phyloP scores from a whole-genome alignment of 2,329 filamentous ascomycete genomes.

The Cladosporium sp. region DNA sequence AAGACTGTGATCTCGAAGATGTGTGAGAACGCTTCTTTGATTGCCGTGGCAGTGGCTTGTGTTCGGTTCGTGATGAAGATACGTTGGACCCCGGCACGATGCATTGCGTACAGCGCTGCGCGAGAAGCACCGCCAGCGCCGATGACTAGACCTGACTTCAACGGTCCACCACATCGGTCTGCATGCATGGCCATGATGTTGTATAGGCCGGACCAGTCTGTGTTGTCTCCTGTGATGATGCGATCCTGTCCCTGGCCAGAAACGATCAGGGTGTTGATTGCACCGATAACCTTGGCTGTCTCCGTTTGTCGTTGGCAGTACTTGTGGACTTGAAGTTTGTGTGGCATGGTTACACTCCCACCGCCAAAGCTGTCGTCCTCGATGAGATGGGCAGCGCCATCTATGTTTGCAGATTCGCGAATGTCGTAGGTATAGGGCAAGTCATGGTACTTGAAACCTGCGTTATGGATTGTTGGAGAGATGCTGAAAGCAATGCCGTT shows the following conservation, averaged over 20 bases:
- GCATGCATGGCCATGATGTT: neutral
- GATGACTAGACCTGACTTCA: neutral
- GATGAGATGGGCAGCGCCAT: neutral
- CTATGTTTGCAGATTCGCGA: neutral
- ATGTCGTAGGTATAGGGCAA: neutral
- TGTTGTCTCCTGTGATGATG: conserved; percentile 3
- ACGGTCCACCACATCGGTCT: too few species aligned
- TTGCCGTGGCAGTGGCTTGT: neutral
- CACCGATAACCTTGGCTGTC: neutral
- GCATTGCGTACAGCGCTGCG: neutral
- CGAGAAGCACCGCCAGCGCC: neutral
- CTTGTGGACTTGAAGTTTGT: neutral
- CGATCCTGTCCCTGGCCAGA: neutral
- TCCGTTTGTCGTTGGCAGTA: neutral
- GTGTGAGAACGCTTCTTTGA: neutral
- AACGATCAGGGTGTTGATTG: neutral
- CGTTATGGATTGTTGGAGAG: neutral
- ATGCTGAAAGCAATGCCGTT: conserved; percentile 1
- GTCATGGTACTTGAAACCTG: neutral
- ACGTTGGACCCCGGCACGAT: neutral
- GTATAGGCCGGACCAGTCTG: neutral
- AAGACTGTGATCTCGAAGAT: neutral
- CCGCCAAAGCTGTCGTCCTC: neutral
- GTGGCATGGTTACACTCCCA: neutral
- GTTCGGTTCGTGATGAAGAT: conserved; percentile 1